Evolutionary conservation across 306 rosid species (phyloP).

Genomic region (Prunus mira): DNA sequence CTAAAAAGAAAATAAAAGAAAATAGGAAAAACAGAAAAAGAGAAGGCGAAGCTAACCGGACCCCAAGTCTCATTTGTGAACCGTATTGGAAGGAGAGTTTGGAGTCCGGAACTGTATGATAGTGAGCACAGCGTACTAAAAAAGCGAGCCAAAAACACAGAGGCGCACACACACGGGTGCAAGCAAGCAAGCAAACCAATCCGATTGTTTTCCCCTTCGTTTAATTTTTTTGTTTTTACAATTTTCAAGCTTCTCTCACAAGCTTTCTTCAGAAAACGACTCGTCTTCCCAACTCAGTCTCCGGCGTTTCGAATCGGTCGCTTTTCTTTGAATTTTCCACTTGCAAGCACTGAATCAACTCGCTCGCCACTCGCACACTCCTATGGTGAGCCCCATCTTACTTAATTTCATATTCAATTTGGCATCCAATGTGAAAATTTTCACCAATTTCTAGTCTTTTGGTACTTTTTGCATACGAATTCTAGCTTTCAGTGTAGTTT

Average conservation of each 20-base stretch:
- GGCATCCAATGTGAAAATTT: not conserved
- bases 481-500: not conserved
- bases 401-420: not conserved
- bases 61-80: slow-evolving; percentile 26
- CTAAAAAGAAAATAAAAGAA: too few species aligned
- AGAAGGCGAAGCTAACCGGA: slow-evolving; percentile 34
- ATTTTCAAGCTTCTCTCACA: slow-evolving; percentile 6
- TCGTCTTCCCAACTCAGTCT: slow-evolving; percentile 22
- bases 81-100: slow-evolving; percentile 4
- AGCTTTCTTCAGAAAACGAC: not conserved
- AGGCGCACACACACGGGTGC: slow-evolving; percentile 2
- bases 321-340: slow-evolving; percentile 26
- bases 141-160: slow-evolving; percentile 47
- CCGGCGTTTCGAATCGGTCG: slow-evolving; percentile 26
- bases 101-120: slow-evolving; percentile 38
- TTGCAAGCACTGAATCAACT: slow-evolving; percentile 45
- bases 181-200: not conserved
- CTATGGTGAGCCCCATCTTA: slow-evolving; percentile 61
- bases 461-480: not conserved
- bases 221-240: not conserved
- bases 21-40: not conserved
- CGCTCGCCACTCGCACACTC: slow-evolving; percentile 24
- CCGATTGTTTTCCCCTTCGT: not conserved
- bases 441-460: not conserved
- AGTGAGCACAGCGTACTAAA: slow-evolving; percentile 41